phyloP scores from a whole-genome alignment of 2,329 filamentous ascomycete species.

The Incumbomyces delicatus region DNA sequence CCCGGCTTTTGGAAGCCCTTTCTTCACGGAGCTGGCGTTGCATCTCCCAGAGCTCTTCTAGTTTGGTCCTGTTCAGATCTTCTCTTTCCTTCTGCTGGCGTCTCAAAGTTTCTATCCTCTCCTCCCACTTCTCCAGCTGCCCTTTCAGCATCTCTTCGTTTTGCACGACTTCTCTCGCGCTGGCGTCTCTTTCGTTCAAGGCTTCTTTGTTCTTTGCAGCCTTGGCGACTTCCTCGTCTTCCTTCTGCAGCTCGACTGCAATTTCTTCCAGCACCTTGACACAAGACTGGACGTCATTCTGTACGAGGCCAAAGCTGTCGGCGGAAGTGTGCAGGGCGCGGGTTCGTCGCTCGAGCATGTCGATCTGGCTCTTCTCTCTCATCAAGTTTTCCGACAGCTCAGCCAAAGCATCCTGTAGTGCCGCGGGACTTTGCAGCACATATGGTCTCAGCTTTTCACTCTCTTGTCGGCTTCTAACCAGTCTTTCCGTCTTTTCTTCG shows the following conservation, averaged over 20 bases:
- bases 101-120: conserved; percentile 74
- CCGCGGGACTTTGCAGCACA: conserved; percentile 75
- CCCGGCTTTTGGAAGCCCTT: conserved; percentile 72
- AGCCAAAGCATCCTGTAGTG: conserved; percentile 68
- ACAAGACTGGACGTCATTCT: conserved; percentile 75
- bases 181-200: conserved; percentile 77
- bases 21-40: conserved; percentile 78
- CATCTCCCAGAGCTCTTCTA: conserved; percentile 75
- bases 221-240: conserved; percentile 78
- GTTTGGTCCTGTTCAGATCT: conserved; percentile 68
- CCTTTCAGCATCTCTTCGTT: conserved; percentile 74
- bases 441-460: conserved; percentile 85
- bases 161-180: conserved; percentile 82
- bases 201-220: conserved; percentile 77
- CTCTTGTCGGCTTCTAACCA: conserved; percentile 66
- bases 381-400: conserved; percentile 72
- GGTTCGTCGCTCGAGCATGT: conserved; percentile 75
- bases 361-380: conserved; percentile 73
- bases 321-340: conserved; percentile 83
- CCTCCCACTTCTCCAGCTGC: conserved; percentile 75
- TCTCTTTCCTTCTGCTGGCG: conserved; percentile 74
- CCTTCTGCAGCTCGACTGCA: conserved; percentile 69
- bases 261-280: conserved; percentile 87
- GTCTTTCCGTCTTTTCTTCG: conserved; percentile 41
- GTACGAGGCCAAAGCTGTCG: conserved; percentile 78